phyloP scores from a whole-genome alignment of 2,329 filamentous ascomycete genomes.

The Zarea fungicola region DNA sequence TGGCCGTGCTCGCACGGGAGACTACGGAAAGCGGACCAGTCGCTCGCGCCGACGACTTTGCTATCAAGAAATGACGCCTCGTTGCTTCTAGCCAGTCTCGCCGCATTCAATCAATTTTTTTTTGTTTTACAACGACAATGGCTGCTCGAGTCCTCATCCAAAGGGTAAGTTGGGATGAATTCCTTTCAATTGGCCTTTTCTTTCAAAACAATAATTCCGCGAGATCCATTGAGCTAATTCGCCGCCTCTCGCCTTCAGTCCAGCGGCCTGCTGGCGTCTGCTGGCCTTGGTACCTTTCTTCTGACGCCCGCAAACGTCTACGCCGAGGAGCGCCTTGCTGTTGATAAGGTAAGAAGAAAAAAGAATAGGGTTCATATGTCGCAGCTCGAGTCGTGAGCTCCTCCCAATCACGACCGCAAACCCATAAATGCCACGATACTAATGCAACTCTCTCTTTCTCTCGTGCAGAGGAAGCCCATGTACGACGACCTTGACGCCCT shows the following conservation, averaged over 20 bases:
- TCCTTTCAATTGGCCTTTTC: not conserved
- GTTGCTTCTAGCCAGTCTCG: not conserved
- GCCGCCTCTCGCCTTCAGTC: too few relatives aligned
- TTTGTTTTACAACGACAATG: constrained; percentile 6
- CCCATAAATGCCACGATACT: not conserved
- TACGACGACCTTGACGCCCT: constrained; percentile 62
- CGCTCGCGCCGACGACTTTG: constrained; percentile 12
- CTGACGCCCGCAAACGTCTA: constrained; percentile 42
- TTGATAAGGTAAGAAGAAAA: constrained; percentile 8
- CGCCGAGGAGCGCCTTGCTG: constrained; percentile 43
- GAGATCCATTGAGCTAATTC: constrained; percentile 26
- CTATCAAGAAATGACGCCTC: constrained; percentile 13
- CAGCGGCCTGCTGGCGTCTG: constrained; percentile 48
- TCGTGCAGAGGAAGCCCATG: constrained; percentile 59
- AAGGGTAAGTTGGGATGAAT: not conserved
- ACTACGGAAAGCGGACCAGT: constrained; percentile 12
- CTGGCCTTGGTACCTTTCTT: constrained; percentile 43
- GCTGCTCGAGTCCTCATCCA: constrained; percentile 14
- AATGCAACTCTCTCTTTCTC: too few relatives aligned
- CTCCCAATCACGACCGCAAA: too few relatives aligned
- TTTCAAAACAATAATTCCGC: too few relatives aligned
- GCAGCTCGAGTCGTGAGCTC: too few relatives aligned
- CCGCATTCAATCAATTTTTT: not conserved
- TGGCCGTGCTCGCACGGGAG: not conserved
- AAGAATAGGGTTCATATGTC: too few relatives aligned